Conservation (phyloP, 805 yeast species). For the Saccharomycopsis fodiens region DNA sequence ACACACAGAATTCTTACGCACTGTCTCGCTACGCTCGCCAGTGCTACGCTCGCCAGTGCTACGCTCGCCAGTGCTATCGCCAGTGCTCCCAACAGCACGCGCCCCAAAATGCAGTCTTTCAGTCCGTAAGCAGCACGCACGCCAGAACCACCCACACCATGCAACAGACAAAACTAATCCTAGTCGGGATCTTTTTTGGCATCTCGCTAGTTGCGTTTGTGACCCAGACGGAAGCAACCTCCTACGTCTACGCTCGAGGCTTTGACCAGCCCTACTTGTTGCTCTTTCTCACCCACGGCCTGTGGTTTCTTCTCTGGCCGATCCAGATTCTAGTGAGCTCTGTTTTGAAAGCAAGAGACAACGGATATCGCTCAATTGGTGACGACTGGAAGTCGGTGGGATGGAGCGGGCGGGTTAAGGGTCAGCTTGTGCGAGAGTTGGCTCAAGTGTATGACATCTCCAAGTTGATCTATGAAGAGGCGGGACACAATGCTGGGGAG, state of each 20-base stretch:
- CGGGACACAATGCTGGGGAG: neutral
- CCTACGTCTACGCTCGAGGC: conserved; percentile 46
- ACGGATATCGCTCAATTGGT: neutral
- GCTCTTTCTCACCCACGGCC: conserved; percentile 64
- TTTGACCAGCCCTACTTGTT: conserved; percentile 66
- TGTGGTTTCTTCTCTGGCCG: conserved; percentile 33
- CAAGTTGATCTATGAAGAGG: conserved; percentile 3
- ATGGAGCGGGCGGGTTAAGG: neutral
- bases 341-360: neutral
- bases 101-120: too few species aligned
- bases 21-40: too few species aligned
- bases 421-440: neutral
- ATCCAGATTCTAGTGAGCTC: conserved; percentile 3
- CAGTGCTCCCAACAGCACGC: too few species aligned
- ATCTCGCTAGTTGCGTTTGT: conserved; percentile 57
- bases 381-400: neutral
- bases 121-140: too few species aligned
- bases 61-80: too few species aligned
- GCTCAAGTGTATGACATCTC: neutral
- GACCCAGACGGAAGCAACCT: conserved; percentile 71
- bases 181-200: conserved; percentile 40
- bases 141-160: too few species aligned
- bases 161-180: conserved; percentile 27
- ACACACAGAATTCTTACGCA: too few species aligned
- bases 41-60: too few species aligned